phyloP scores from a whole-genome alignment of 164 flowering plant species.

The Paratinospora sagittata region DNA sequence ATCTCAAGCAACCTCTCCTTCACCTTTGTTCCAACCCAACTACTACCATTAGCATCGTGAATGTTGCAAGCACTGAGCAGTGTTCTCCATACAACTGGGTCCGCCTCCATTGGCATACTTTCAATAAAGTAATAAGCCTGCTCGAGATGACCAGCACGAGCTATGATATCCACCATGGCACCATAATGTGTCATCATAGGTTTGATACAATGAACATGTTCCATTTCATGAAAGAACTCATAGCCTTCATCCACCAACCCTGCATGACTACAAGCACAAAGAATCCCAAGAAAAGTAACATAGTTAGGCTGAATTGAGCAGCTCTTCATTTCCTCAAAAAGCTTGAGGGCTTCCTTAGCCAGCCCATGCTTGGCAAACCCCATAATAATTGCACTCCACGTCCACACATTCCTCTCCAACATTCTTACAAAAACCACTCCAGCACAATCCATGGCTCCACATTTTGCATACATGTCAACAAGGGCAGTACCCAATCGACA shows the following conservation, averaged over 20 bases:
- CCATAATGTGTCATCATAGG: constrained; percentile 57
- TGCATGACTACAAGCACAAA: too few relatives aligned
- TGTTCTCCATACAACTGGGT: constrained; percentile 53
- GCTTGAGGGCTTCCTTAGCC: too few relatives aligned
- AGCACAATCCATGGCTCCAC: constrained; percentile 39
- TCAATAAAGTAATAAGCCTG: constrained; percentile 52
- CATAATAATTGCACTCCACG: constrained; percentile 71
- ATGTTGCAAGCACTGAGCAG: constrained; percentile 50
- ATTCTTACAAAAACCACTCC: constrained; percentile 35
- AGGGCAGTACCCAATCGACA: constrained; percentile 55
- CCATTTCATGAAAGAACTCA: constrained; percentile 51
- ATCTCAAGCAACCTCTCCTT: constrained; percentile 40
- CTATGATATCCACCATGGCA: constrained; percentile 66
- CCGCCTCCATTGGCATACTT: constrained; percentile 47
- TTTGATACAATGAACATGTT: constrained; percentile 35
- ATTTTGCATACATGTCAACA: constrained; percentile 67
- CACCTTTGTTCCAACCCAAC: constrained; percentile 35
- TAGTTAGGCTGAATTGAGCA: too few relatives aligned
- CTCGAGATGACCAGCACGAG: constrained; percentile 51
- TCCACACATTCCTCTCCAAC: constrained; percentile 56
- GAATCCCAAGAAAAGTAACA: too few relatives aligned
- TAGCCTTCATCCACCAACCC: constrained; percentile 49
- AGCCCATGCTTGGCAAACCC: constrained; percentile 71
- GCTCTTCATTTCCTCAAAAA: too few relatives aligned
- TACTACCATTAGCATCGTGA: constrained; percentile 30